Conservation (phyloP, 1,139 yeast species). For the Yamadazyma oceani region DNA sequence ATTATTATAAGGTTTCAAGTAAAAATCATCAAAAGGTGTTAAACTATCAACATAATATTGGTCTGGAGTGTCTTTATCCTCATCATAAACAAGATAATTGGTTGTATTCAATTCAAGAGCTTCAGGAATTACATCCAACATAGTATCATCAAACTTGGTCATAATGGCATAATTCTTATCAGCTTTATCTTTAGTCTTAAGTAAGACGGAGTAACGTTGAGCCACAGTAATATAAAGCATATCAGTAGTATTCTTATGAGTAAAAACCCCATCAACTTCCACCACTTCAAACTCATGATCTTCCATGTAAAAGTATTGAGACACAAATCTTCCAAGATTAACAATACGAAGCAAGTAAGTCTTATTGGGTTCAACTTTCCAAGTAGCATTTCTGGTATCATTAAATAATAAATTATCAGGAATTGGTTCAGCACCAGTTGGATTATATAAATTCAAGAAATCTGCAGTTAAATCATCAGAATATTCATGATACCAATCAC, state of each 20-base stretch:
- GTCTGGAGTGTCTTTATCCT: constrained; percentile 25
- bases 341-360: constrained; percentile 64
- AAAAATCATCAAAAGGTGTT: constrained; percentile 55
- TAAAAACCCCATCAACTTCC: constrained; percentile 72
- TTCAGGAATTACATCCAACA: constrained; percentile 64
- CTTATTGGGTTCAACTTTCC: constrained; percentile 58
- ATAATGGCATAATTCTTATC: constrained; percentile 58
- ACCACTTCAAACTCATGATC: constrained; percentile 68
- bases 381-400: constrained; percentile 58
- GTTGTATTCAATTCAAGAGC: constrained; percentile 55
- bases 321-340: constrained; percentile 70
- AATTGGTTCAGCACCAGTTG: constrained; percentile 82
- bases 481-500: constrained; percentile 64
- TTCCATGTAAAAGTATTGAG: constrained; percentile 67
- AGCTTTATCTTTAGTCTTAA: constrained; percentile 50
- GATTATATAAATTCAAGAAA: constrained; percentile 65
- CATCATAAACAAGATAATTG: constrained; percentile 53
- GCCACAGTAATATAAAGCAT: constrained; percentile 67
- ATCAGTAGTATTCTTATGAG: constrained; percentile 56
- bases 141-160: constrained; percentile 59
- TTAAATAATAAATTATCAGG: constrained; percentile 67
- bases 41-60: constrained; percentile 24
- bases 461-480: constrained; percentile 42
- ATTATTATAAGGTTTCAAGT: constrained; percentile 45
- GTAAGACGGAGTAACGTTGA: constrained; percentile 65